Percentiles rank a stretch among this genome's conserved stretches.
Conservation (phyloP, 1,284 basidiomycete genomes). For the Puccinia coronata region DNA sequence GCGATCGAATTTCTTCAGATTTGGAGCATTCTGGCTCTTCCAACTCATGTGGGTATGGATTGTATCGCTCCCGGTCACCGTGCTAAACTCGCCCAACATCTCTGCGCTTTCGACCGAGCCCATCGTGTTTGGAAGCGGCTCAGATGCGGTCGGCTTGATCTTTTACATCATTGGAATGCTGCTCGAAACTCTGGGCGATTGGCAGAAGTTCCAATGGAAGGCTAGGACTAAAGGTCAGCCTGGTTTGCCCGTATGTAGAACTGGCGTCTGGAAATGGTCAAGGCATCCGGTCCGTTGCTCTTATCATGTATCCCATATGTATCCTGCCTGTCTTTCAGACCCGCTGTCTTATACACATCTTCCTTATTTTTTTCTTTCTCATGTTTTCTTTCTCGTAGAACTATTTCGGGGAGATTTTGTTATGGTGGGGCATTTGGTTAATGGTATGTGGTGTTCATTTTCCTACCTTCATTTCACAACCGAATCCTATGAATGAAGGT, state of each 20-base stretch:
- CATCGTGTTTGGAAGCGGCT: conserved; percentile 66
- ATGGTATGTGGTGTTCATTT: conserved; percentile 32
- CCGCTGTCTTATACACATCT: too few species aligned
- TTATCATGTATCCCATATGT: too few species aligned
- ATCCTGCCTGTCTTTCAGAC: too few species aligned
- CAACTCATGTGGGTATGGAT: conserved; percentile 69
- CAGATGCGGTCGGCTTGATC: conserved; percentile 71
- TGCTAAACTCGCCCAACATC: conserved; percentile 70
- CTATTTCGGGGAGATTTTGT: conserved; percentile 40
- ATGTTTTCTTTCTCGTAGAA: conserved; percentile 18
- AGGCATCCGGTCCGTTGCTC: conserved; percentile 39
- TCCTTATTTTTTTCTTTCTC: too few species aligned
- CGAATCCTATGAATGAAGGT: too few species aligned
- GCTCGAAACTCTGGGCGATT: conserved; percentile 68
- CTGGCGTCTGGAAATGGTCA: conserved; percentile 35
- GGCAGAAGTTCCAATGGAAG: conserved; percentile 63
- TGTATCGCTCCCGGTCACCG: conserved; percentile 67
- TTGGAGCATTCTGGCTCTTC: conserved; percentile 63
- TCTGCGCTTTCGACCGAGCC: conserved; percentile 60
- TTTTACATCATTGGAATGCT: conserved; percentile 68
- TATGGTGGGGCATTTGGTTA: conserved; percentile 48
- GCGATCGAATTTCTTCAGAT: conserved; percentile 69
- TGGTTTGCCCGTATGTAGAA: conserved; percentile 9
- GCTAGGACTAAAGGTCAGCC: not conserved
- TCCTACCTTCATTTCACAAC: too few species aligned